Conservation (phyloP, 225 moss, liverwort and hornwort genomes). For the Bryum argenteum region DNA sequence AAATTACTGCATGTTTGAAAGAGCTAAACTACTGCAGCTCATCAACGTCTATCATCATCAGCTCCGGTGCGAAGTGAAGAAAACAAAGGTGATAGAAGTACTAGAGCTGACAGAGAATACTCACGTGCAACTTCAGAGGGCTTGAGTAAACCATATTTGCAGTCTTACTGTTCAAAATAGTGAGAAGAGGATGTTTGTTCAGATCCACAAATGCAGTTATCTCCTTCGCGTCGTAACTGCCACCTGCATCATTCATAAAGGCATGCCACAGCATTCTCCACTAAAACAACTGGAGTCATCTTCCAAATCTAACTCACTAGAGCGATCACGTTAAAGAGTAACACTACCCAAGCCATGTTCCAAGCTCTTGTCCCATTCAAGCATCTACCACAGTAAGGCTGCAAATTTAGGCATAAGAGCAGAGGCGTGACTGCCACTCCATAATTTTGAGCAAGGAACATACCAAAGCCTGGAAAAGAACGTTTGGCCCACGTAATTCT, state of each 20-base stretch:
- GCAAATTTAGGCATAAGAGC: no score
- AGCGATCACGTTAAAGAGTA: no score
- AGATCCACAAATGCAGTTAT: constrained; percentile 58
- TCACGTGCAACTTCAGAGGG: constrained; percentile 73
- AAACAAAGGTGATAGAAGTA: constrained; percentile 5
- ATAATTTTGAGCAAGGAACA: no score
- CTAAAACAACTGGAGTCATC: no score
- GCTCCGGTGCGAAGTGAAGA: not conserved
- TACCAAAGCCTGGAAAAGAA: no score
- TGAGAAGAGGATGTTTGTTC: constrained; percentile 69
- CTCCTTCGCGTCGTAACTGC: constrained; percentile 41
- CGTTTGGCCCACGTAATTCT: no score
- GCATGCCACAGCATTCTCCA: no score
- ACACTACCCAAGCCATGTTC: no score
- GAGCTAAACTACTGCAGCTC: constrained; percentile 4
- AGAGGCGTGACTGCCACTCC: no score
- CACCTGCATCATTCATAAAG: constrained; percentile 36
- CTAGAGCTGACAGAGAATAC: constrained; percentile 11
- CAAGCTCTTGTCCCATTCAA: no score
- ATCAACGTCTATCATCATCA: not conserved
- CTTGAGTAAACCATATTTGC: constrained; percentile 61
- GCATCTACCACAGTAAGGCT: no score
- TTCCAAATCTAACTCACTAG: no score
- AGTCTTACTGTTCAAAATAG: constrained; percentile 52
- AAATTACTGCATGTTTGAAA: not conserved